phyloP scores from a whole-genome alignment of 805 yeast genomes.

The Teunomyces lycoperdinae region DNA sequence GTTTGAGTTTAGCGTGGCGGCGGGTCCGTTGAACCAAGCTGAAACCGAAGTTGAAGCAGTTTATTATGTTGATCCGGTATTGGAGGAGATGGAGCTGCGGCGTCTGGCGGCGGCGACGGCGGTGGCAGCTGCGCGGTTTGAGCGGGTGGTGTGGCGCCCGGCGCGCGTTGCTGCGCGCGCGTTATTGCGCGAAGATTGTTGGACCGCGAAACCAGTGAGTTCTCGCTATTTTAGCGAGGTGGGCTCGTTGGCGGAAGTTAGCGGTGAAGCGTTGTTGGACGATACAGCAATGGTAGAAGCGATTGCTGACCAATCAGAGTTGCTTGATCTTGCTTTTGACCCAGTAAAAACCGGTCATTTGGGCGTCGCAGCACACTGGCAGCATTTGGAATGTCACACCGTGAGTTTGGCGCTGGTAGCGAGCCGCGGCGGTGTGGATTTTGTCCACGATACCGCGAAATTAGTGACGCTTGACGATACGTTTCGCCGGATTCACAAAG shows the following conservation, averaged over 20 bases:
- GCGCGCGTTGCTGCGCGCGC: constrained; percentile 32
- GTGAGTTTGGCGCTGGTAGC: constrained; percentile 1
- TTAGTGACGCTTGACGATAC: constrained; percentile 31
- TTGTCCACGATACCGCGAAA: constrained; percentile 13
- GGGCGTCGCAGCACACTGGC: constrained; percentile 34
- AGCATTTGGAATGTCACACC: constrained; percentile 23
- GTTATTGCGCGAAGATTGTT: constrained; percentile 46
- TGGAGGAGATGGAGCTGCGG: constrained; percentile 22
- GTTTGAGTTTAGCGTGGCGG: constrained; percentile 24
- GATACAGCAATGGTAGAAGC: constrained; percentile 25
- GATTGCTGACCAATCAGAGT: constrained; percentile 40
- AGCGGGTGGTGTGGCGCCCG: constrained; percentile 18
- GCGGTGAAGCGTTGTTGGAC: constrained; percentile 42
- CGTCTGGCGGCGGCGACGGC: too few species aligned
- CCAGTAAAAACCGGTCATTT: constrained; percentile 19
- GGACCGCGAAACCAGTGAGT: constrained; percentile 49
- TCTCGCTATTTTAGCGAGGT: constrained; percentile 48
- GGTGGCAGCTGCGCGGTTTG: constrained; percentile 11
- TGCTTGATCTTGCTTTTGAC: constrained; percentile 39
- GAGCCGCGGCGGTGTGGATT: background rate
- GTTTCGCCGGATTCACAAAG: constrained; percentile 30
- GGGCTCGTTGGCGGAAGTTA: constrained; percentile 41
- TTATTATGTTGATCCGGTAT: constrained; percentile 26
- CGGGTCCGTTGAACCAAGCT: constrained; percentile 24
- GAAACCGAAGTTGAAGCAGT: constrained; percentile 13